These are phyloP conservation scores for Onygena corvina DNA, from an alignment of 2,329 filamentous ascomycete genomes.

Conservation along the genomic window DNA sequence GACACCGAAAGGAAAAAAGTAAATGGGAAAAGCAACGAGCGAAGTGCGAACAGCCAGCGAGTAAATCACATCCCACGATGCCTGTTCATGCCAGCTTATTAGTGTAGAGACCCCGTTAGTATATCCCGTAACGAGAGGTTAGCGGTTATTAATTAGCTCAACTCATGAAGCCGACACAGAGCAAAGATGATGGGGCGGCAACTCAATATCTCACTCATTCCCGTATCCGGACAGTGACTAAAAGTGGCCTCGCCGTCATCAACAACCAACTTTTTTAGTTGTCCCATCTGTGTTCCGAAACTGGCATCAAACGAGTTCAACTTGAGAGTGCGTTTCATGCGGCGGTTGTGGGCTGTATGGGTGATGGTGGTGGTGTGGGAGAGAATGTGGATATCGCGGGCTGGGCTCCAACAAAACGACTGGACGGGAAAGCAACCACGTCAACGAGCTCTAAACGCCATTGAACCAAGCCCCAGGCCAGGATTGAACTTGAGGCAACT, in stretches of 20 bases:
- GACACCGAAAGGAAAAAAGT: neutral
- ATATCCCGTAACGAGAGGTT: neutral
- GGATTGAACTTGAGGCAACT: neutral
- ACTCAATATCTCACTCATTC: neutral
- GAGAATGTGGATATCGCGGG: neutral
- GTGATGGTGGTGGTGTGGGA: constrained; percentile 1
- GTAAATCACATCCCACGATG: constrained; percentile 2
- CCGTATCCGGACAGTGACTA: too few species aligned
- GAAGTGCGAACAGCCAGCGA: neutral
- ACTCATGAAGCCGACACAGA: neutral
- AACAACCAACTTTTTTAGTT: too few species aligned
- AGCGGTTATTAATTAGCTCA: neutral
- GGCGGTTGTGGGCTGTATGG: neutral
- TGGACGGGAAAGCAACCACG: constrained; percentile 18
- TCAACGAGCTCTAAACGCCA: constrained; percentile 13
- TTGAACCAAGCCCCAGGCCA: constrained; percentile 3
- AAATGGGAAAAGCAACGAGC: neutral
- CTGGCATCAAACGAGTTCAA: neutral
- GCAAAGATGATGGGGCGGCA: too few species aligned
- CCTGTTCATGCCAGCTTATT: constrained; percentile 6
- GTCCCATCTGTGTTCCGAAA: neutral
- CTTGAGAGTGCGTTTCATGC: neutral
- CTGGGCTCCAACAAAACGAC: constrained; percentile 12
- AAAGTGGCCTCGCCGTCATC: neutral
- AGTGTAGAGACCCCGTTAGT: neutral